Percentiles rank a stretch among this genome's conserved stretches.
Evolutionary conservation across 192 early-diverging fungal genomes (phyloP).

Genomic region (Coemansia sp.): DNA sequence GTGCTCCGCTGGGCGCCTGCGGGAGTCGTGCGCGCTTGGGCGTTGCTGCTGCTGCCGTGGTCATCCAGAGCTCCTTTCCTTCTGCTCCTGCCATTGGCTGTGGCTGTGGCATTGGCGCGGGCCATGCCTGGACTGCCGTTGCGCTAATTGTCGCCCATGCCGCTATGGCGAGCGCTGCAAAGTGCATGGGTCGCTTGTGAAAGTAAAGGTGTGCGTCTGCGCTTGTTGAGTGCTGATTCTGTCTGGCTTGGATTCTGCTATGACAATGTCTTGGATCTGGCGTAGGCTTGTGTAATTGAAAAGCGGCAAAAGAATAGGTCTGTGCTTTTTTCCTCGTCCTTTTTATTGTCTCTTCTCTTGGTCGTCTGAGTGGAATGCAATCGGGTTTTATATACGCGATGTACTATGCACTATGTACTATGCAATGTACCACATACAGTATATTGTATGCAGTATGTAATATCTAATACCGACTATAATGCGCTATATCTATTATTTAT

Average conservation of each 20-base stretch:
- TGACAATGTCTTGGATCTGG: too few relatives aligned
- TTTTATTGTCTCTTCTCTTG: too few relatives aligned
- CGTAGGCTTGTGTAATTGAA: too few relatives aligned
- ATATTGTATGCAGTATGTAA: too few relatives aligned
- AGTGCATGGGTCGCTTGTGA: background rate
- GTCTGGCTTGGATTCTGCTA: background rate
- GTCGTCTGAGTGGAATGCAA: too few relatives aligned
- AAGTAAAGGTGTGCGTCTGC: background rate
- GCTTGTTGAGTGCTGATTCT: background rate
- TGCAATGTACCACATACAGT: background rate
- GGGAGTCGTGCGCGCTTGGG: conserved; percentile 17
- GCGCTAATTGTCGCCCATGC: background rate
- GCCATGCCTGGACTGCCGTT: background rate
- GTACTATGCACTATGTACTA: background rate
- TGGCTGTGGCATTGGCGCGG: background rate
- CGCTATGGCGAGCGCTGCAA: background rate
- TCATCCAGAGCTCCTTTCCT: conserved; percentile 34
- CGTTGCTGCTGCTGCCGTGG: conserved; percentile 22
- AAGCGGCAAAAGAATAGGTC: too few relatives aligned
- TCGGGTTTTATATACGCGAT: background rate
- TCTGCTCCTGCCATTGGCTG: too few relatives aligned
- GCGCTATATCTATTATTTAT: too few relatives aligned
- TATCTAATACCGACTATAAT: too few relatives aligned
- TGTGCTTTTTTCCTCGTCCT: too few relatives aligned
- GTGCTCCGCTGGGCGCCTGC: conserved; percentile 46